Percentiles rank a stretch among this genome's conserved stretches.
These are phyloP conservation scores for Debaryomycetaceae sp. DNA, from an alignment of 1,139 yeast species.

Conservation along the genomic window DNA sequence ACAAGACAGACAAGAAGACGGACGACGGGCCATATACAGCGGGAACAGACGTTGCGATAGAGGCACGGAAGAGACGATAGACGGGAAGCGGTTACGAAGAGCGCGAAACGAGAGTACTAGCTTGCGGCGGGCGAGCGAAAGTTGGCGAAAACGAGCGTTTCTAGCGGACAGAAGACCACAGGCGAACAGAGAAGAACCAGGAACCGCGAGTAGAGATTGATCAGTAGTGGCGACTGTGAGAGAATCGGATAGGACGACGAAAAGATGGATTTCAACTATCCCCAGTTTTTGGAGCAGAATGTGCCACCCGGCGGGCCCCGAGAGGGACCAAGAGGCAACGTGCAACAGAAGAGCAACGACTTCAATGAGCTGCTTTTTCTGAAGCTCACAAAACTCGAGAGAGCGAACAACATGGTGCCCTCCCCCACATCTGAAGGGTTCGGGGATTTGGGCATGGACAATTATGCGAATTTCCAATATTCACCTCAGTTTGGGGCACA, in stretches of 20 bases:
- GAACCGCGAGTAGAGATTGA: not conserved
- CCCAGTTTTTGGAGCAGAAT: constrained; percentile 28
- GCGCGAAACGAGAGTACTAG: not conserved
- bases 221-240: not conserved
- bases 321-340: not conserved
- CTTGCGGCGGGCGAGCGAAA: constrained; percentile 3
- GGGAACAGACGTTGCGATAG: not conserved
- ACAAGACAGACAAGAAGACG: no score
- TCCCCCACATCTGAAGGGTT: not conserved
- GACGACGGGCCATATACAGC: not conserved
- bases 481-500: constrained; percentile 6
- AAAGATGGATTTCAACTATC: constrained; percentile 35
- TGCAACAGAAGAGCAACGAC: constrained; percentile 4
- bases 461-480: constrained; percentile 5
- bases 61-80: not conserved
- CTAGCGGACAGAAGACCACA: no score
- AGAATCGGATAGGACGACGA: constrained; percentile 1
- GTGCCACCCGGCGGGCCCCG: constrained; percentile 4
- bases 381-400: constrained; percentile 2
- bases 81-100: not conserved
- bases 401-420: not conserved
- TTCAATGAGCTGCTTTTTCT: constrained; percentile 17
- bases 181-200: not conserved
- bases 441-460: not conserved
- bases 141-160: no score